phyloP scores from a whole-genome alignment of 768 basidiomycete genomes.

The Kwoniella dendrophila region DNA sequence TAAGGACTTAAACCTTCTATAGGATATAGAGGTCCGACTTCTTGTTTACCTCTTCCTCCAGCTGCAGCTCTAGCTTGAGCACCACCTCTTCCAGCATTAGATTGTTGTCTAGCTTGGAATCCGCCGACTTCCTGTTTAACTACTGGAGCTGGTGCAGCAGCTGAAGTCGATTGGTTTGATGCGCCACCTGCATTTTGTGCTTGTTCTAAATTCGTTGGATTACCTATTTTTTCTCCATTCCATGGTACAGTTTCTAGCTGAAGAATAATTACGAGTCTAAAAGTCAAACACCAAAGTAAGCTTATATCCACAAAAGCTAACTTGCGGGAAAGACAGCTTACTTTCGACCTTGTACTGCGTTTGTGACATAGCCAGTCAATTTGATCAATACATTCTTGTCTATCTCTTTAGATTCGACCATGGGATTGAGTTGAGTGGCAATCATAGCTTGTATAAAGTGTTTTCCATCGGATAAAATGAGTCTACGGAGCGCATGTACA shows the following conservation, averaged over 20 bases:
- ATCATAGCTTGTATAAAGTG: slow-evolving; percentile 92
- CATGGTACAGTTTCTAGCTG: slow-evolving; percentile 46
- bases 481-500: slow-evolving; percentile 6
- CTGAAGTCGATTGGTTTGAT: slow-evolving; percentile 53
- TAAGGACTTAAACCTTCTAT: slow-evolving; percentile 95
- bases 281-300: no score
- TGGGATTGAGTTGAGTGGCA: slow-evolving; percentile 80
- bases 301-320: no score
- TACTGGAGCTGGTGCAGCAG: slow-evolving; percentile 49
- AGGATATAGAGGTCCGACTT: slow-evolving; percentile 64
- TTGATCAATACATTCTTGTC: slow-evolving; percentile 69
- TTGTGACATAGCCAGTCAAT: slow-evolving; percentile 76
- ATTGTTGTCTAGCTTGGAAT: slow-evolving; percentile 31
- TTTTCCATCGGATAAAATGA: slow-evolving; percentile 87
- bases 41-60: slow-evolving; percentile 23
- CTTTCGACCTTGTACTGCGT: slow-evolving; percentile 82
- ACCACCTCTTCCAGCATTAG: slow-evolving; percentile 20
- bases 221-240: slow-evolving; percentile 72
- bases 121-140: slow-evolving; percentile 37
- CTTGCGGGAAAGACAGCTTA: slow-evolving; percentile 57
- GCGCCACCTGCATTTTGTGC: slow-evolving; percentile 57
- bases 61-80: slow-evolving; percentile 25
- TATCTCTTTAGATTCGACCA: slow-evolving; percentile 69
- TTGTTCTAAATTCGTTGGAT: slow-evolving; percentile 59
- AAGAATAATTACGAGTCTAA: slow-evolving; percentile 80